phyloP scores from a whole-genome alignment of 805 yeast species.

The Scheffersomyces spartinae region DNA sequence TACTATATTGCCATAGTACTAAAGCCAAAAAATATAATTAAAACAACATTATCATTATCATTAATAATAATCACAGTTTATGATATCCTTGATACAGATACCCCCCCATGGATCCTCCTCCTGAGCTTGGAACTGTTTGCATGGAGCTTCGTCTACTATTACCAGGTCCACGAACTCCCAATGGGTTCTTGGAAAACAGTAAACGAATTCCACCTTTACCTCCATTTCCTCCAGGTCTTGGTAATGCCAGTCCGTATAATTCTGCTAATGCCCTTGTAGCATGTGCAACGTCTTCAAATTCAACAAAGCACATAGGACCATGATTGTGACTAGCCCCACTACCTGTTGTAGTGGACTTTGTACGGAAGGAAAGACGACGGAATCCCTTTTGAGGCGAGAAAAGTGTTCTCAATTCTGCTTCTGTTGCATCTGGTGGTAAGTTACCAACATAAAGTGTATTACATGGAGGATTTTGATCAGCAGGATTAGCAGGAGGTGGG shows the following conservation, averaged over 20 bases:
- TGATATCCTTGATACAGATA: too few species aligned
- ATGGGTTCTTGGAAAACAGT: constrained; percentile 90
- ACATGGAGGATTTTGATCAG: constrained; percentile 98
- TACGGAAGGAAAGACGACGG: constrained; percentile 83
- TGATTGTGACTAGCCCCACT: constrained; percentile 34
- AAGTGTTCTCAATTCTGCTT: constrained; percentile 76
- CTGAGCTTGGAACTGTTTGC: constrained; percentile 8
- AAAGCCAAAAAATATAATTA: constrained; percentile 5
- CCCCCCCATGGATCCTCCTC: not conserved
- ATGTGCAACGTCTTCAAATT: constrained; percentile 88
- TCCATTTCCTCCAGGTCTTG: constrained; percentile 57
- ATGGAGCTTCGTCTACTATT: constrained; percentile 29
- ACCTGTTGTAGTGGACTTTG: too few species aligned
- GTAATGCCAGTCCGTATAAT: constrained; percentile 83
- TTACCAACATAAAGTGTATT: constrained; percentile 95
- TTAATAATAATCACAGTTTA: too few species aligned
- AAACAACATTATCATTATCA: too few species aligned
- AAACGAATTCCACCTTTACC: constrained; percentile 91
- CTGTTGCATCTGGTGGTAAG: constrained; percentile 94
- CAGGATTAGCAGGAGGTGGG: constrained; percentile 93
- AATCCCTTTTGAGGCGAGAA: constrained; percentile 88
- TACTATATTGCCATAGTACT: constrained; percentile 2
- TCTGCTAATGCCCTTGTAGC: constrained; percentile 94
- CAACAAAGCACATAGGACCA: constrained; percentile 99
- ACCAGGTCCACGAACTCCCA: constrained; percentile 81